Evolutionary conservation across 768 basidiomycete species (phyloP).

Genomic region (Hemileccinum rubropunctum): DNA sequence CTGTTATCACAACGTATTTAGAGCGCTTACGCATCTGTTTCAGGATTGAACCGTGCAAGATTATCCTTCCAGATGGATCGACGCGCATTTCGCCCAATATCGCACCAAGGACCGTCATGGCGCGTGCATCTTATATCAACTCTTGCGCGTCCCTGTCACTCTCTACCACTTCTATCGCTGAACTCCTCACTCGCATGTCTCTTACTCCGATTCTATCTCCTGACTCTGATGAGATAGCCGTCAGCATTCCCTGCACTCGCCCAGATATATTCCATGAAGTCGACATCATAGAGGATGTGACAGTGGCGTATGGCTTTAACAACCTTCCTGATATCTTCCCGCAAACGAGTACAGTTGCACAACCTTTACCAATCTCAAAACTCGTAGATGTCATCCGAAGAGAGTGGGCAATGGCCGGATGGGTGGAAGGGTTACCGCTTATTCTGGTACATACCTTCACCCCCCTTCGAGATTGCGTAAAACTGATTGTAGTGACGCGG

Average conservation of each 20-base stretch:
- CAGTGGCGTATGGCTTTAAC: constrained; percentile 98
- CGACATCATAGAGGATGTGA: constrained; percentile 97
- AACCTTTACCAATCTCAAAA: constrained; percentile 86
- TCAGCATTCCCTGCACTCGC: constrained; percentile 89
- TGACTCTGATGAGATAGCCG: constrained; percentile 62
- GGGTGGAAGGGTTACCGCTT: constrained; percentile 92
- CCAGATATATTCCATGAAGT: constrained; percentile 98
- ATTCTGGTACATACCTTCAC: constrained; percentile 61
- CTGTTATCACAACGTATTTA: background rate
- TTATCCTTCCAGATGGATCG: constrained; percentile 76
- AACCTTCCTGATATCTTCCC: constrained; percentile 93
- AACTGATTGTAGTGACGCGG: constrained; percentile 4
- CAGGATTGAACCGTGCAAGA: constrained; percentile 92
- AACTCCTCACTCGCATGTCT: constrained; percentile 83
- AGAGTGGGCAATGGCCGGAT: constrained; percentile 94
- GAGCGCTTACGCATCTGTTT: background rate
- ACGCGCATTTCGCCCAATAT: constrained; percentile 79
- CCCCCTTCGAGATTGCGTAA: background rate
- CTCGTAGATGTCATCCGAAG: constrained; percentile 82
- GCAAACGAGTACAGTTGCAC: constrained; percentile 89
- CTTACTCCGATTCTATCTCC: constrained; percentile 50
- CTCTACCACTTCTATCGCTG: constrained; percentile 58
- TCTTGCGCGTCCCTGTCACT: constrained; percentile 88
- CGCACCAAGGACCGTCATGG: constrained; percentile 63
- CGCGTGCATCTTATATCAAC: constrained; percentile 91